Evolutionary conservation across 2,329 filamentous ascomycete genomes (phyloP).

Genomic region (Neophaeococcomyces mojaviensis): DNA sequence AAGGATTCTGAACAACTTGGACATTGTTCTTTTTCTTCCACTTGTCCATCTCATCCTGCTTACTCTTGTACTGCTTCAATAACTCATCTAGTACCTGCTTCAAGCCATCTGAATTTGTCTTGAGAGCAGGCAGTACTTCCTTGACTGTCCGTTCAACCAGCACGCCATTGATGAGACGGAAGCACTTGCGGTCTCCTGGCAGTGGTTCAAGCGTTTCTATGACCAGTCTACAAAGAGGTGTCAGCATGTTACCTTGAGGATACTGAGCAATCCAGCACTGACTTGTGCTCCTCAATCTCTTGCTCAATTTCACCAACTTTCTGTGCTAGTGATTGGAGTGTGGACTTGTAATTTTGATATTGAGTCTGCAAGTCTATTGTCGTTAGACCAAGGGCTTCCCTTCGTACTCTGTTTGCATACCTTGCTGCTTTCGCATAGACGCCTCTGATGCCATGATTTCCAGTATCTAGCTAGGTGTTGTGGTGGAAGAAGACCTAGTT

Average conservation of each 20-base stretch:
- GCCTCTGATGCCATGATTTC: conserved; percentile 20
- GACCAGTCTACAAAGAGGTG: conserved; percentile 61
- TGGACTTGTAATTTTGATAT: conserved; percentile 54
- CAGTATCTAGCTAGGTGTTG: no score
- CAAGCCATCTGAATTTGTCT: conserved; percentile 88
- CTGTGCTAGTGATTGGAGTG: conserved; percentile 81
- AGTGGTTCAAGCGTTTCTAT: conserved; percentile 84
- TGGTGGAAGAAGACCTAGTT: neutral
- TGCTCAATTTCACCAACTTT: conserved; percentile 98
- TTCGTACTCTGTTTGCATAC: conserved; percentile 24
- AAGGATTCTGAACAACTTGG: conserved; percentile 39
- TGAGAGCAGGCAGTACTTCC: conserved; percentile 82
- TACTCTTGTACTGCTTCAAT: conserved; percentile 90
- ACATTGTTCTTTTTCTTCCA: conserved; percentile 66
- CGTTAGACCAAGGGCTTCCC: conserved; percentile 6
- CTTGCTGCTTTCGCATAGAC: conserved; percentile 38
- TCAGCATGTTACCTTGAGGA: neutral
- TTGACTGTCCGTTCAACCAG: conserved; percentile 88
- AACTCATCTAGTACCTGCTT: conserved; percentile 91
- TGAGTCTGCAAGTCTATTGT: conserved; percentile 41
- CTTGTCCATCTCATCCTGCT: conserved; percentile 90
- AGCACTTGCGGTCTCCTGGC: conserved; percentile 82
- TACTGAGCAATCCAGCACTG: conserved; percentile 30
- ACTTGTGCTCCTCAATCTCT: conserved; percentile 98
- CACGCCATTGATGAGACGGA: conserved; percentile 97